Percentiles rank a stretch among this genome's conserved stretches.
phyloP scores from a whole-genome alignment of 164 flowering plant species.

The Liriodendron chinense region DNA sequence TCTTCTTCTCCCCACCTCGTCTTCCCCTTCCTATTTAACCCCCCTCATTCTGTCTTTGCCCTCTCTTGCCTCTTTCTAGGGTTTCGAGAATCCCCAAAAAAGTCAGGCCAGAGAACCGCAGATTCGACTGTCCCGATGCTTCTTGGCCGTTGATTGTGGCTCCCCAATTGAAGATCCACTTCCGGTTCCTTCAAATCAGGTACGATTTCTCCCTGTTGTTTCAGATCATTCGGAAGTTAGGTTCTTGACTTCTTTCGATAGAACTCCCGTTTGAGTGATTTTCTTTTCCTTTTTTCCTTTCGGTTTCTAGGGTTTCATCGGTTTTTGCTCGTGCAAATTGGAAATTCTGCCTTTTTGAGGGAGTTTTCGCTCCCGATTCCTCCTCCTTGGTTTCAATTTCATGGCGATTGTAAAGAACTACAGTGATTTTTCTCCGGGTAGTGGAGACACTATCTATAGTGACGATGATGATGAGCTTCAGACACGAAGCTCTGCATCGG shows the following conservation, averaged over 20 bases:
- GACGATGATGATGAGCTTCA: slow-evolving; percentile 60
- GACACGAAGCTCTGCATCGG: slow-evolving; percentile 33
- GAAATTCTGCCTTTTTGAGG: slow-evolving; percentile 3
- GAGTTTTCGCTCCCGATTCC: slow-evolving; percentile 1
- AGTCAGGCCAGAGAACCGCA: not conserved
- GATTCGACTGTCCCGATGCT: not conserved
- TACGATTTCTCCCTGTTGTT: slow-evolving; percentile 14
- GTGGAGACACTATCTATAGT: slow-evolving; percentile 62
- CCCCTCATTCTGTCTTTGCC: too few relatives aligned
- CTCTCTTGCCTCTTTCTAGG: slow-evolving; percentile 12
- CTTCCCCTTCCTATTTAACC: not conserved
- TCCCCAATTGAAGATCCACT: slow-evolving; percentile 1
- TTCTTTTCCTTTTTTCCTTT: not conserved
- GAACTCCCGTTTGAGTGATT: not conserved
- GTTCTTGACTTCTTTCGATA: not conserved
- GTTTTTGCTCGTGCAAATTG: not conserved
- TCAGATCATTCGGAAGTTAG: not conserved
- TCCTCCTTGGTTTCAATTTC: slow-evolving; percentile 10
- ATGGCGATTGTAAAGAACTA: slow-evolving; percentile 82
- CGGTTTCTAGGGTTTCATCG: slow-evolving; percentile 7
- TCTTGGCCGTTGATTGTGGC: not conserved
- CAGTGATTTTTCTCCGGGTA: slow-evolving; percentile 48
- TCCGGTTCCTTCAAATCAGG: slow-evolving; percentile 17
- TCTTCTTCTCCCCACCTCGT: slow-evolving; percentile 25
- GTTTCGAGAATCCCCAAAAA: slow-evolving; percentile 13